These are phyloP conservation scores for Acer yangbiense DNA, from an alignment of 345 rosid genomes.

Conservation along the genomic window DNA sequence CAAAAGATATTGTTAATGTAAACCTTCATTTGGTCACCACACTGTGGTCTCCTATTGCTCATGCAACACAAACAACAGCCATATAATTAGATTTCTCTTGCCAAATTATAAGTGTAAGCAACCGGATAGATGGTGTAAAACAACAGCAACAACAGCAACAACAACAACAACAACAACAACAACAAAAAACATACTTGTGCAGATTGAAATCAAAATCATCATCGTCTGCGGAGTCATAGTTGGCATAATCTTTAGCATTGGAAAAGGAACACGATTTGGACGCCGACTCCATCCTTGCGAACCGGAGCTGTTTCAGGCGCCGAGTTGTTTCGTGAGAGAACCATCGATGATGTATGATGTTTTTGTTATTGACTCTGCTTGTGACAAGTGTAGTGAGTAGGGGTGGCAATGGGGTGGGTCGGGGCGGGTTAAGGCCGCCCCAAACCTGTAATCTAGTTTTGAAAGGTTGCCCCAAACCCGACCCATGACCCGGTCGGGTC, in stretches of 20 bases:
- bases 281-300: constrained; percentile 53
- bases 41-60: constrained; percentile 41
- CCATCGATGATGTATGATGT: constrained; percentile 21
- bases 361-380: background rate
- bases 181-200: constrained; percentile 51
- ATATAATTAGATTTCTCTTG: background rate
- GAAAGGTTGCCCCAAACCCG: too few relatives aligned
- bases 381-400: too few relatives aligned
- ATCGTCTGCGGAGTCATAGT: constrained; percentile 91
- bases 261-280: constrained; percentile 44
- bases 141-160: too few relatives aligned
- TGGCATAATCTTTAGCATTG: constrained; percentile 78
- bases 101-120: background rate
- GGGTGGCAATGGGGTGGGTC: too few relatives aligned
- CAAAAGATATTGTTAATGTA: background rate
- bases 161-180: too few relatives aligned
- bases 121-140: background rate
- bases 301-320: constrained; percentile 31
- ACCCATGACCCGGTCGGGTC: too few relatives aligned
- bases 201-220: constrained; percentile 93
- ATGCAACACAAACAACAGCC: constrained; percentile 39
- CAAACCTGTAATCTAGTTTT: too few relatives aligned
- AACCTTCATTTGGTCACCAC: constrained; percentile 54
- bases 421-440: too few relatives aligned
- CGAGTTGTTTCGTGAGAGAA: constrained; percentile 30